Conservation (phyloP, 2,329 filamentous ascomycete species). For the Nemania bipapillata region DNA sequence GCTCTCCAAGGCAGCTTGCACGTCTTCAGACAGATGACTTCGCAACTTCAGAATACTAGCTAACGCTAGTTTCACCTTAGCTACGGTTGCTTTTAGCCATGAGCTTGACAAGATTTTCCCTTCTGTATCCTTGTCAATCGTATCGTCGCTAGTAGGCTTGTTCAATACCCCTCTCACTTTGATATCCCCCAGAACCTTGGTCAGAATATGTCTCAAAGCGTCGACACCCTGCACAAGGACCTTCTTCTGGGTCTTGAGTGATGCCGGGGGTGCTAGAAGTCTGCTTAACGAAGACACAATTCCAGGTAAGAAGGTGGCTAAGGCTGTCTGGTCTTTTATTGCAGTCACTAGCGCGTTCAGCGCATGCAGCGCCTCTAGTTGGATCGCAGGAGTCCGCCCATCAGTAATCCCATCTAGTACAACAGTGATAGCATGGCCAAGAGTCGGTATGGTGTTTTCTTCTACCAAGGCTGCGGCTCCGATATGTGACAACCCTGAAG, state of each 20-base stretch:
- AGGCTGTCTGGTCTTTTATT: conserved; percentile 76
- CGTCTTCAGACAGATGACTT: conserved; percentile 73
- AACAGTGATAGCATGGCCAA: conserved; percentile 85
- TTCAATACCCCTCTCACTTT: conserved; percentile 61
- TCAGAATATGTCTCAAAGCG: conserved; percentile 66
- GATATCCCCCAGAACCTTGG: conserved; percentile 68
- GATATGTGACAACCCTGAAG: conserved; percentile 63
- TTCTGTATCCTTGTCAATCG: conserved; percentile 44
- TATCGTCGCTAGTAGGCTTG: conserved; percentile 47
- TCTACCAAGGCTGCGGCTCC: conserved; percentile 64
- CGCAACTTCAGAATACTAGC: conserved; percentile 80
- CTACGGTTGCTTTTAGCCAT: conserved; percentile 83
- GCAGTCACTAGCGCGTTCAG: conserved; percentile 70
- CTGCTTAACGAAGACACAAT: conserved; percentile 84
- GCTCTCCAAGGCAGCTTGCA: conserved; percentile 73
- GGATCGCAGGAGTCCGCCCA: conserved; percentile 73
- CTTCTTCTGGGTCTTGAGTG: conserved; percentile 64
- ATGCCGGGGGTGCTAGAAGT: conserved; percentile 74
- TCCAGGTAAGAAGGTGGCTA: conserved; percentile 88
- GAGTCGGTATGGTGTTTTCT: conserved; percentile 73
- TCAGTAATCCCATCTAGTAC: conserved; percentile 78
- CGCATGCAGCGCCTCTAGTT: conserved; percentile 74
- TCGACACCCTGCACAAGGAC: conserved; percentile 73
- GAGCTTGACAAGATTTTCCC: conserved; percentile 58
- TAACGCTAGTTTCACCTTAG: conserved; percentile 85